Conservation (phyloP, 2,329 filamentous ascomycete species). For the Paraphoma chrysanthemicola region DNA sequence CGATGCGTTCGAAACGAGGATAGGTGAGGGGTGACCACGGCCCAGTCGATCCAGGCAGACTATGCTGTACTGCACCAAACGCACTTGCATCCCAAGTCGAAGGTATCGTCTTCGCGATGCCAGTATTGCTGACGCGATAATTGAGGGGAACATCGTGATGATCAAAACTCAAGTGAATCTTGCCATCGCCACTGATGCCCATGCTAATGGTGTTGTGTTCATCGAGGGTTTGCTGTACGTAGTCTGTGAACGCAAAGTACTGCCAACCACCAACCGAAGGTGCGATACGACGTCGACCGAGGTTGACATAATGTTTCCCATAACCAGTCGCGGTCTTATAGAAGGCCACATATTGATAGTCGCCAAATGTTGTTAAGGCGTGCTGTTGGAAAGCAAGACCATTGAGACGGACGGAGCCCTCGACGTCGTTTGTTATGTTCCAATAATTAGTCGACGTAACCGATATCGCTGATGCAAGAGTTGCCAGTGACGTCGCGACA, state of each 20-base stretch:
- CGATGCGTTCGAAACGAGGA: conserved; percentile 55
- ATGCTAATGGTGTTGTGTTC: conserved; percentile 63
- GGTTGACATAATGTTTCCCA: conserved; percentile 51
- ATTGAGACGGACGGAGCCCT: conserved; percentile 51
- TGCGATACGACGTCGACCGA: conserved; percentile 55
- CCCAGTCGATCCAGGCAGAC: conserved; percentile 37
- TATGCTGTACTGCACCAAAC: conserved; percentile 38
- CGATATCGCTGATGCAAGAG: conserved; percentile 28
- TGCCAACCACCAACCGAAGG: conserved; percentile 51
- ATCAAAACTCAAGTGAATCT: conserved; percentile 62
- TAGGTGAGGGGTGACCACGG: conserved; percentile 55
- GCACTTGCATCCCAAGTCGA: conserved; percentile 34
- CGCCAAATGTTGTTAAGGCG: conserved; percentile 54
- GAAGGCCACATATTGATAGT: conserved; percentile 59
- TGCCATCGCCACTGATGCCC: conserved; percentile 60
- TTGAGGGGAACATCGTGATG: conserved; percentile 54
- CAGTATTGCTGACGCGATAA: conserved; percentile 40
- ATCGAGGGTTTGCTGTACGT: conserved; percentile 58
- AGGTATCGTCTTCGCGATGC: conserved; percentile 40
- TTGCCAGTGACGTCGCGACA: conserved; percentile 15
- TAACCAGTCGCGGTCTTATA: conserved; percentile 48
- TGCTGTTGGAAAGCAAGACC: conserved; percentile 60
- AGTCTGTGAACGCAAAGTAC: conserved; percentile 57
- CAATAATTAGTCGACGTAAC: conserved; percentile 33
- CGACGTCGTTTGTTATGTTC: conserved; percentile 42